Evolutionary conservation across 2,329 filamentous ascomycete genomes (phyloP).

Genomic region (Karstenula rhodostoma): DNA sequence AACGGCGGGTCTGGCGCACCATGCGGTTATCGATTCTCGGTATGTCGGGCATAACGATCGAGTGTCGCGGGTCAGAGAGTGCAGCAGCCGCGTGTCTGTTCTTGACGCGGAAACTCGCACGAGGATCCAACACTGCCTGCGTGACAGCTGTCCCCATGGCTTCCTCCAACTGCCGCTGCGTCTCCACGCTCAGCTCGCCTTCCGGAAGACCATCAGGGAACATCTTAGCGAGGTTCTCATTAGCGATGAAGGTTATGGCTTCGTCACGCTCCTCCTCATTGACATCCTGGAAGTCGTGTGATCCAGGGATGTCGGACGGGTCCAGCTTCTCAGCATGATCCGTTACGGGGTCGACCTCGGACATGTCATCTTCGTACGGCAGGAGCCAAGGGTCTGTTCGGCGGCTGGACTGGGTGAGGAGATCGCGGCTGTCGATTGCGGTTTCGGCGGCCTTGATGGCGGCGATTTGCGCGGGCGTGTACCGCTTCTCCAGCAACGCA

Average conservation of each 20-base stretch:
- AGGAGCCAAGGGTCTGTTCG: slow-evolving; percentile 76
- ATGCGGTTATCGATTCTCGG: slow-evolving; percentile 54
- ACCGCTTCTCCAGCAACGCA: slow-evolving; percentile 66
- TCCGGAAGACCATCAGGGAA: slow-evolving; percentile 47
- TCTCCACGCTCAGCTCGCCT: slow-evolving; percentile 27
- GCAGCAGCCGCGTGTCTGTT: slow-evolving; percentile 59
- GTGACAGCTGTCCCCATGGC: slow-evolving; percentile 43
- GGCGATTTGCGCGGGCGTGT: slow-evolving; percentile 81
- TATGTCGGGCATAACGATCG: slow-evolving; percentile 59
- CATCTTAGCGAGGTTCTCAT: slow-evolving; percentile 46
- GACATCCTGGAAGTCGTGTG: slow-evolving; percentile 34
- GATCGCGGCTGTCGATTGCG: slow-evolving; percentile 76
- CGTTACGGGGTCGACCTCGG: slow-evolving; percentile 76
- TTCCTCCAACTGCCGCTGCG: slow-evolving; percentile 32
- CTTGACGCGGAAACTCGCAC: slow-evolving; percentile 56
- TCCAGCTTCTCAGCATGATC: slow-evolving; percentile 63
- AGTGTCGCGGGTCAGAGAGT: slow-evolving; percentile 56
- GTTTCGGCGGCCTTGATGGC: slow-evolving; percentile 83
- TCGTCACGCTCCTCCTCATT: slow-evolving; percentile 44
- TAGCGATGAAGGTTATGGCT: slow-evolving; percentile 42
- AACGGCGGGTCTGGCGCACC: slow-evolving; percentile 42
- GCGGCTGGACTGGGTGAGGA: slow-evolving; percentile 75
- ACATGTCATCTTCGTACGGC: slow-evolving; percentile 78
- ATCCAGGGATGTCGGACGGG: slow-evolving; percentile 31
- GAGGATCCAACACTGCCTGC: slow-evolving; percentile 51